Base-by-base conservation (phyloP, 2,329 filamentous ascomycete genomes). In the Pseudocercospora ulei region DNA sequence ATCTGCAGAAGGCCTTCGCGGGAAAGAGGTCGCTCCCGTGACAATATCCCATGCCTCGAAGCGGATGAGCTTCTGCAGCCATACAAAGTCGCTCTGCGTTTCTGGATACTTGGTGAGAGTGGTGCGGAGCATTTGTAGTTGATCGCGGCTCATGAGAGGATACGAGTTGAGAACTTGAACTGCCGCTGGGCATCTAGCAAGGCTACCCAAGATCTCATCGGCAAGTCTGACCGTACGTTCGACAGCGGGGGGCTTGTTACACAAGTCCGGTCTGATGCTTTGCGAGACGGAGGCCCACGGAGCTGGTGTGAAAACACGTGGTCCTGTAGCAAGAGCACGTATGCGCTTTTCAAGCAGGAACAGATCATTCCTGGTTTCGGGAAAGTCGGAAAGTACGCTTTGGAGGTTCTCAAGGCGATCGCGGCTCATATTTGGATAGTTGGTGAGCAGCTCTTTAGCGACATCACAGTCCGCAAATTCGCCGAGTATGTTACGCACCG, bases 181-280 rank as follows among this genome's bases (percentile, higher is more conserved):
- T 6, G 39, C 29, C 0, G 39, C 37, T 7, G 43, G 37, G 14
- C 39, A 43, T 7, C 5, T 11, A 4, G 23, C 31, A 3, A 46
- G 33, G n/a, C 31, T 31, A 19, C 43, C 43, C 16, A 41, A 19
- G 9, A 35, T 41, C 25, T 41, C 38, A 11, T 41, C 22, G 3
- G 36, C 36, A 11, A 39, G 26, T 11, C 18, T 36, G n/a, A 23
- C 20, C 7, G 22, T 36, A 27, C 24, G 22, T n/a, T 18, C 14
- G 13, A 25, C 22, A 27, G 22, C 22, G 4, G 29, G 17, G 4
- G 29, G 19, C 29, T 22, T 33, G 29, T 18, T 7, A 6, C 8
- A 8, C 11, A 33, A 22, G 9, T 13, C 25, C 11, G 26, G 17
- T 22, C 26, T 25, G 12, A 18, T 24, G 5, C 19, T 24, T 9